A percentile compares a stretch with the other conserved stretches of the same genome.
These are phyloP conservation scores for Coemansia sp. DNA, from an alignment of 192 early-diverging fungal genomes.

Conservation along the genomic window DNA sequence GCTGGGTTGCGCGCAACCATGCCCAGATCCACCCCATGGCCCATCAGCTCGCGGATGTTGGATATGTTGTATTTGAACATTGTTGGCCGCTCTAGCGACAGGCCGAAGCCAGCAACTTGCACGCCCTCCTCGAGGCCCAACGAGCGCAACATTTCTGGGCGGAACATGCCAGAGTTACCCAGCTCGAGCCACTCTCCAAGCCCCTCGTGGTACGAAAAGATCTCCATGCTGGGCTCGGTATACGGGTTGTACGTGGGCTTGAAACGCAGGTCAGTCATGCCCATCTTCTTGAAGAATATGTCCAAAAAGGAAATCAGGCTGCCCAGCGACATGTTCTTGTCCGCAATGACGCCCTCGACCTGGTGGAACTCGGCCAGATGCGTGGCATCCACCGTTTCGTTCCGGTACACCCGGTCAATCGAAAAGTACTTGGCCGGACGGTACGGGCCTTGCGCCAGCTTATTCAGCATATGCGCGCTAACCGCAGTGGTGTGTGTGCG, in stretches of 20 bases:
- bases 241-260: slow-evolving; percentile 99
- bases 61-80: slow-evolving; percentile 96
- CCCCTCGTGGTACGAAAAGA: slow-evolving; percentile 94
- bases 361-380: slow-evolving; percentile 99
- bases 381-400: slow-evolving; percentile 96
- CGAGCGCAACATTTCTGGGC: slow-evolving; percentile 96
- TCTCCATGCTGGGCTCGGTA: slow-evolving; percentile 99
- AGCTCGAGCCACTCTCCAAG: slow-evolving; percentile 91
- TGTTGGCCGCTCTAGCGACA: slow-evolving; percentile 94
- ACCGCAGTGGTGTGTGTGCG: slow-evolving; percentile 98
- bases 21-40: slow-evolving; percentile 89
- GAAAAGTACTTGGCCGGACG: slow-evolving; percentile 97
- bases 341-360: slow-evolving; percentile 97
- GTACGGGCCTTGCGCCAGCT: slow-evolving; percentile 88
- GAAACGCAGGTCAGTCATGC: slow-evolving; percentile 89
- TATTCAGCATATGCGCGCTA: slow-evolving; percentile 87
- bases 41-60: slow-evolving; percentile 93
- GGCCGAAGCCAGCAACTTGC: slow-evolving; percentile 95
- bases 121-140: slow-evolving; percentile 94
- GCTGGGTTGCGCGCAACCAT: slow-evolving; percentile 89
- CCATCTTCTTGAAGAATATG: slow-evolving; percentile 97
- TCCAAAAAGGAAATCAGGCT: slow-evolving; percentile 96
- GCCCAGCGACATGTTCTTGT: slow-evolving; percentile 89
- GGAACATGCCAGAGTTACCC: slow-evolving; percentile 99
- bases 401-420: slow-evolving; percentile 98